A percentile compares a stretch with the other conserved stretches of the same genome.
phyloP scores from a whole-genome alignment of 202 grass and related monocot genomes.

The Miscanthus sacchariflorus region DNA sequence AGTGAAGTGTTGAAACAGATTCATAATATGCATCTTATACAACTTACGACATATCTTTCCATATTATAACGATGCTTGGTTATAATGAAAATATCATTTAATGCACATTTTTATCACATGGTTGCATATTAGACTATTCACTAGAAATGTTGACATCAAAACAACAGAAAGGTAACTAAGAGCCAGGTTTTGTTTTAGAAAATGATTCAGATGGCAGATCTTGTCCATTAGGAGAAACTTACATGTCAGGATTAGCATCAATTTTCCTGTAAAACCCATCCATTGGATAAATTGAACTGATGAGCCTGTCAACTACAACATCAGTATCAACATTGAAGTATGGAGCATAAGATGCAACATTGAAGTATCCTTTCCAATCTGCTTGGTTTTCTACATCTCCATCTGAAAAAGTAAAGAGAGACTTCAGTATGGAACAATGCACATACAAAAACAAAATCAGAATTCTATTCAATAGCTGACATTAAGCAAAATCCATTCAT shows the following conservation, averaged over 20 bases:
- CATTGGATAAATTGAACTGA: slow-evolving; percentile 85
- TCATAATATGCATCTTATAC: slow-evolving; percentile 29
- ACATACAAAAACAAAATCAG: slow-evolving; percentile 24
- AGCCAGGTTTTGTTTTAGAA: neutral
- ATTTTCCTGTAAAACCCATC: slow-evolving; percentile 90
- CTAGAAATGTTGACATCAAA: neutral
- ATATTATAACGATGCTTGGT: slow-evolving; percentile 1
- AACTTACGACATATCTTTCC: neutral
- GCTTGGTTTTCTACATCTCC: slow-evolving; percentile 71
- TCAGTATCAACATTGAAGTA: slow-evolving; percentile 98
- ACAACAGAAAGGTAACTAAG: slow-evolving; percentile 2
- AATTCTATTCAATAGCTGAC: slow-evolving; percentile 15
- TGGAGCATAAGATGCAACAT: slow-evolving; percentile 84
- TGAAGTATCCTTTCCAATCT: slow-evolving; percentile 93
- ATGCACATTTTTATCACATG: neutral
- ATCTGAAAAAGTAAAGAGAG: slow-evolving; percentile 55
- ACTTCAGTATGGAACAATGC: slow-evolving; percentile 19
- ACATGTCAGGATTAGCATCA: slow-evolving; percentile 97
- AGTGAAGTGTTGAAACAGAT: slow-evolving; percentile 22
- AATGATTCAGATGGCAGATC: slow-evolving; percentile 8
- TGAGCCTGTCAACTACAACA: slow-evolving; percentile 84
- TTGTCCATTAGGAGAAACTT: slow-evolving; percentile 39
- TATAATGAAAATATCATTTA: slow-evolving; percentile 9
- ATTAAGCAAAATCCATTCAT: neutral
- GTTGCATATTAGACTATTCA: slow-evolving; percentile 16